Conservation (phyloP, 1,284 basidiomycete species). For the Trichosporon asahii region DNA sequence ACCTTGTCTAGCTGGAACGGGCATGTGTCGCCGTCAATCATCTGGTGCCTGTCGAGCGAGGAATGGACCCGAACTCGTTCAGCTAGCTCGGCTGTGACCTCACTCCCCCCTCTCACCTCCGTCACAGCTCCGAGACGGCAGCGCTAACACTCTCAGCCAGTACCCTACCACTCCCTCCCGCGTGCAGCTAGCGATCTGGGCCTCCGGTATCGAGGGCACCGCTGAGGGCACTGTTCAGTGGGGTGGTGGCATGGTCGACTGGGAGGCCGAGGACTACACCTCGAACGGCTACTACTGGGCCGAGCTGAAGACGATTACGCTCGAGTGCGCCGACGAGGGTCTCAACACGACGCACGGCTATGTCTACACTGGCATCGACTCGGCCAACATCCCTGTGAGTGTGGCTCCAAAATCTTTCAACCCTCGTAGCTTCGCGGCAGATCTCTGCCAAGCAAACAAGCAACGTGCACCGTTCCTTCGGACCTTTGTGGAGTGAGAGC, state of each 20-base stretch:
- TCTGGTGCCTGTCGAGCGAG: not conserved
- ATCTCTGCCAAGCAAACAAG: not conserved
- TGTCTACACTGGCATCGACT: slow-evolving; percentile 34
- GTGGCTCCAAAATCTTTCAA: no score
- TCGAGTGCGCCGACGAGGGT: slow-evolving; percentile 34
- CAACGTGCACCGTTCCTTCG: not conserved
- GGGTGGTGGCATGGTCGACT: slow-evolving; percentile 75
- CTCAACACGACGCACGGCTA: slow-evolving; percentile 31
- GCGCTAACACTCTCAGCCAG: slow-evolving; percentile 36
- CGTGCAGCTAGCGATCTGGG: slow-evolving; percentile 75
- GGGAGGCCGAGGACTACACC: slow-evolving; percentile 67
- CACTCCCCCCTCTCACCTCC: not conserved
- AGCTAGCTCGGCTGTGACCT: not conserved
- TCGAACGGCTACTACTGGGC: slow-evolving; percentile 50
- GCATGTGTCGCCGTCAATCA: not conserved
- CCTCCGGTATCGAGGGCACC: slow-evolving; percentile 63
- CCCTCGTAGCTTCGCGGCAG: no score
- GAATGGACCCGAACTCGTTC: not conserved
- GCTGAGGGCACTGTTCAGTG: slow-evolving; percentile 68
- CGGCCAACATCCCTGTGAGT: slow-evolving; percentile 31
- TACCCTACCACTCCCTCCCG: slow-evolving; percentile 74
- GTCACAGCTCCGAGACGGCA: no score
- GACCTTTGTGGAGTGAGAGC: not conserved
- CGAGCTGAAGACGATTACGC: slow-evolving; percentile 36
- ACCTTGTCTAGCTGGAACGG: not conserved